phyloP scores from a whole-genome alignment of 108 stramenopile genomes.

The Nitzschia sp. region DNA sequence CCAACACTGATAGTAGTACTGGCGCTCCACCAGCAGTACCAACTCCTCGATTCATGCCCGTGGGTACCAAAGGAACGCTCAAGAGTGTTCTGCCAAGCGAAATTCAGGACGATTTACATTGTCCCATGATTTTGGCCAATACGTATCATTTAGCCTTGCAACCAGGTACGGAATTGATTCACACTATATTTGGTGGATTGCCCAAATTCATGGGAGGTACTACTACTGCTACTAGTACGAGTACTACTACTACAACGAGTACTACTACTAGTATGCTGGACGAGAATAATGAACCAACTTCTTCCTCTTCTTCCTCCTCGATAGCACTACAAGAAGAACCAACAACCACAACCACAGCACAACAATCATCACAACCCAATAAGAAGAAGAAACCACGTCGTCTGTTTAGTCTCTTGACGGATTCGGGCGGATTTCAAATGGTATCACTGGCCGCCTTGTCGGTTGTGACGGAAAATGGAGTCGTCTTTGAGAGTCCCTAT shows the following conservation, averaged over 20 bases:
- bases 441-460: slow-evolving; percentile 92
- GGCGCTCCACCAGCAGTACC: slow-evolving; percentile 60
- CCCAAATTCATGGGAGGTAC: slow-evolving; percentile 91
- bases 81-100: slow-evolving; percentile 88
- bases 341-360: too few relatives aligned
- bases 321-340: too few relatives aligned
- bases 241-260: not conserved
- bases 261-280: too few relatives aligned
- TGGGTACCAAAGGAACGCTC: slow-evolving; percentile 97
- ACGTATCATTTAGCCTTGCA: slow-evolving; percentile 97
- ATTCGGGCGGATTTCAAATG: slow-evolving; percentile 99
- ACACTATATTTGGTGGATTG: slow-evolving; percentile 76
- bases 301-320: too few relatives aligned
- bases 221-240: not conserved
- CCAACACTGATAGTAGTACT: too few relatives aligned
- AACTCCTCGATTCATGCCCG: slow-evolving; percentile 99
- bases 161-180: slow-evolving; percentile 86
- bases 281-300: not conserved
- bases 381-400: too few relatives aligned
- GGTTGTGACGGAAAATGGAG: slow-evolving; percentile 95
- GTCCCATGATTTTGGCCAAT: slow-evolving; percentile 93
- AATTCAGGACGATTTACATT: slow-evolving; percentile 62
- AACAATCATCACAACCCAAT: too few relatives aligned
- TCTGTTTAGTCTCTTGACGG: slow-evolving; percentile 79
- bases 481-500: slow-evolving; percentile 91